Base-by-base conservation (phyloP, 768 basidiomycete genomes). In the Nevesoporus exiguus region DNA sequence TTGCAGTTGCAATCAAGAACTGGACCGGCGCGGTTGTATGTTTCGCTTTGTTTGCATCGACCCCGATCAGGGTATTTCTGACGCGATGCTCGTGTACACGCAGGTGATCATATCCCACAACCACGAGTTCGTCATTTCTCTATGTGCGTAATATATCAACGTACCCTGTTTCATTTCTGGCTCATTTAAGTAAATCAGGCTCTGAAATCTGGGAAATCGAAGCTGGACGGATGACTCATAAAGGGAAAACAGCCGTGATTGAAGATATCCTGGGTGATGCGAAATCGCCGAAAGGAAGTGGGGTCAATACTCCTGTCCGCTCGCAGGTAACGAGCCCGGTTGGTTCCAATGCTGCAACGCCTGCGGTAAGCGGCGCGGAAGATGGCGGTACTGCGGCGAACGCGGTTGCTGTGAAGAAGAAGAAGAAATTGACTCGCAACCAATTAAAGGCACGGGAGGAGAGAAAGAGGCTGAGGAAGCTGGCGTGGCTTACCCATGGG, bases 101-200 rank as follows among this genome's bases (percentile, higher is more conserved):
- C 61, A 89, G 87, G 85, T 93, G 65, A 97, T 97, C 75, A 98
- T 98, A 69, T 97, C 93, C 30, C 96, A 97, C 77, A 96, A 96
- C 73, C 77, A 85, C 61, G 91, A 93, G 75, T 94, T 93, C 60
- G 88, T 93, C 14, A 76, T 81, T 33, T 85, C 90, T 13, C 76
- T 93, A 47, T 91, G 90, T 91, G 67, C 68, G 87, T 78, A 22
- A 60, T 49, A 49, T 24, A 24, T 51, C 52, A 52, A 44, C 14
- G 29, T 39, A 39, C 47, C 22, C 41, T 56, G 55, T 65, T 57
- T 37, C 41, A 58, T 51, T 55, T 48, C 33, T 48, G 31, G 51
- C 61, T 62, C 44, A 66, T 59, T 48, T 39, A 33, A 52, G 55
- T 47, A 49, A 50, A 40, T 47, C 52, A 90, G 90, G 89, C 65